Evolutionary conservation across 768 basidiomycete species (phyloP).

Genomic region (Pulveroboletus ravenelii): DNA sequence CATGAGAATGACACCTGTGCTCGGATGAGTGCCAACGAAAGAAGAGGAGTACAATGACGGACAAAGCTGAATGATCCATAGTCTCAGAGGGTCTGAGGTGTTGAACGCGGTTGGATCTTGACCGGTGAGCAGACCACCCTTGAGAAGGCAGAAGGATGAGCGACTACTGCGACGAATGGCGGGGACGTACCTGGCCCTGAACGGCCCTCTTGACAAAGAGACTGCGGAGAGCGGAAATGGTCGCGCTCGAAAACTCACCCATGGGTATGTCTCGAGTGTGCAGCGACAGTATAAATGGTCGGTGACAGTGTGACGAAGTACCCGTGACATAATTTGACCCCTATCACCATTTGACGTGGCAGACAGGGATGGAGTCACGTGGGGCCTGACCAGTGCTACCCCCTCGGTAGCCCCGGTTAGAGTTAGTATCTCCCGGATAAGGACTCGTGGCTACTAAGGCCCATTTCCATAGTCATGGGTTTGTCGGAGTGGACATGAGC

Average conservation of each 20-base stretch:
- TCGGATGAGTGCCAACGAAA: not conserved
- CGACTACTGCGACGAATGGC: not conserved
- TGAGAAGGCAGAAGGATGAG: not conserved
- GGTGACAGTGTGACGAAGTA: not conserved
- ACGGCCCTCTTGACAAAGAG: constrained; percentile 19
- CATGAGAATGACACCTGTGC: constrained; percentile 67
- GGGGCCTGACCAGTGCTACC: too few relatives aligned
- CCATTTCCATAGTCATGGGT: too few relatives aligned
- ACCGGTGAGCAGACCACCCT: constrained; percentile 81
- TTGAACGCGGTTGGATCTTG: constrained; percentile 65
- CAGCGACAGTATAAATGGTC: not conserved
- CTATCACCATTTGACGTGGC: not conserved
- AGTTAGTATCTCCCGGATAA: too few relatives aligned
- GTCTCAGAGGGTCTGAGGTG: constrained; percentile 57
- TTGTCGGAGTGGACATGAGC: not conserved
- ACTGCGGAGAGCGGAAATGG: constrained; percentile 14
- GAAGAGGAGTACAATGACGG: constrained; percentile 14
- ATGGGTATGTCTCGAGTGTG: constrained; percentile 8
- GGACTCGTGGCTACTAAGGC: too few relatives aligned
- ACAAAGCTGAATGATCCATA: constrained; percentile 80
- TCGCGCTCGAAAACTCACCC: constrained; percentile 47
- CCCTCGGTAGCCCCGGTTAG: too few relatives aligned
- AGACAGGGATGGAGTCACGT: too few relatives aligned
- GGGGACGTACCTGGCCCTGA: constrained; percentile 25
- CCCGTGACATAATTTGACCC: not conserved